phyloP scores from a whole-genome alignment of 1,284 basidiomycete genomes.

The Ceratobasidium sp. region DNA sequence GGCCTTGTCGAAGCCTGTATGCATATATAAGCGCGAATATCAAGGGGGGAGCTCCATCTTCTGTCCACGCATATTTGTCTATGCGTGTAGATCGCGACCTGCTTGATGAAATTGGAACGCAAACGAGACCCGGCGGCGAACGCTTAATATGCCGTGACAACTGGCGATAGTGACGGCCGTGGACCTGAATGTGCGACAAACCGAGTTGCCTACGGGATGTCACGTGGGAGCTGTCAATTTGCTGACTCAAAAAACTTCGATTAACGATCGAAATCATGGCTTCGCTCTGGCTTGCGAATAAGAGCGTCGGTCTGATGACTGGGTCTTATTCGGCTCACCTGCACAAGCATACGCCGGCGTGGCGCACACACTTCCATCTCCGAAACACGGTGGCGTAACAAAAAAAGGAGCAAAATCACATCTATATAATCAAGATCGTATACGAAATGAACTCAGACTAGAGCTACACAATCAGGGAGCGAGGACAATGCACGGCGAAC shows the following conservation, averaged over 20 bases:
- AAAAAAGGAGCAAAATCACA: neutral
- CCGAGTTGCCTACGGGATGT: conserved; percentile 7
- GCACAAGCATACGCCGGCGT: neutral
- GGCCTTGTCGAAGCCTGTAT: neutral
- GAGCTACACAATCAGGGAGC: neutral
- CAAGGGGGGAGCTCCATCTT: too few relatives aligned
- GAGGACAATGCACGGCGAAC: conserved; percentile 43
- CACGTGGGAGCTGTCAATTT: conserved; percentile 41
- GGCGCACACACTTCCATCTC: neutral
- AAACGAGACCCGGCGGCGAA: neutral
- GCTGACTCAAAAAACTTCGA: conserved; percentile 38
- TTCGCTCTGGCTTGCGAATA: conserved; percentile 10
- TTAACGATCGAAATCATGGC: conserved; percentile 2
- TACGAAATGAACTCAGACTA: neutral
- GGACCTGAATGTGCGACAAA: neutral
- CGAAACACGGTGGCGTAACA: neutral
- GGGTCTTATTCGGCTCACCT: conserved; percentile 20
- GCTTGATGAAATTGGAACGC: neutral
- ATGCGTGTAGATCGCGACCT: neutral
- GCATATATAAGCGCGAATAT: too few relatives aligned
- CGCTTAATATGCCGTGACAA: neutral
- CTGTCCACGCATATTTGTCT: neutral
- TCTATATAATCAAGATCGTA: neutral
- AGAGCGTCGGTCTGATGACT: conserved; percentile 2
- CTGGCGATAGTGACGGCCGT: neutral